These are phyloP conservation scores for Cochliopodium minus DNA, from an alignment of 208 protist genomes.

Conservation along the genomic window DNA sequence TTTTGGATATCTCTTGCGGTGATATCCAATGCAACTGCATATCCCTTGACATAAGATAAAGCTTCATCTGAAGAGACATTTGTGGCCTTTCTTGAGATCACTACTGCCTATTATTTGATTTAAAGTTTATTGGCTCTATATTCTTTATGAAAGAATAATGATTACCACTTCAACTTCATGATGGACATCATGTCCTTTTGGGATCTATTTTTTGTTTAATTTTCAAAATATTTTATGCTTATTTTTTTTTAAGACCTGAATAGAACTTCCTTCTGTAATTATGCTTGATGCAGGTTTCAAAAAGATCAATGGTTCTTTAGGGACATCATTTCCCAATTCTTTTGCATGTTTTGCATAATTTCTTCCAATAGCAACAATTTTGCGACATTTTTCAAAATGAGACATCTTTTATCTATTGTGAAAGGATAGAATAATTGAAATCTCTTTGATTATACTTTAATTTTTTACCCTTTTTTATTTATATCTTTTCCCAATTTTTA, in stretches of 20 bases:
- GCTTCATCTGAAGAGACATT: slow-evolving; percentile 35
- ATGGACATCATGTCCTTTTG: slow-evolving; percentile 46
- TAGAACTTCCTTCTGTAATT: too few relatives aligned
- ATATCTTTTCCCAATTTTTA: too few relatives aligned
- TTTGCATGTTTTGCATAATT: slow-evolving; percentile 51
- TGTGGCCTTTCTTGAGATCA: slow-evolving; percentile 3
- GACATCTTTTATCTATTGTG: too few relatives aligned
- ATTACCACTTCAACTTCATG: slow-evolving; percentile 59
- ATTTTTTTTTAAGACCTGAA: slow-evolving; percentile 8
- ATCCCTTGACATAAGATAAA: slow-evolving; percentile 43
- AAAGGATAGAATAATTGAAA: too few relatives aligned
- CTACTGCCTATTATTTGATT: slow-evolving; percentile 1
- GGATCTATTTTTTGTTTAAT: slow-evolving; percentile 33
- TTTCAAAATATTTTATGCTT: slow-evolving; percentile 15
- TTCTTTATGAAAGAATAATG: too few relatives aligned
- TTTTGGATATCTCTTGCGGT: slow-evolving; percentile 55
- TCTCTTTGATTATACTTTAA: too few relatives aligned
- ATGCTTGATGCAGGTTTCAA: slow-evolving; percentile 44
- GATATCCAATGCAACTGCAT: slow-evolving; percentile 58
- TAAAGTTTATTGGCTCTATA: too few relatives aligned
- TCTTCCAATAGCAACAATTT: too few relatives aligned
- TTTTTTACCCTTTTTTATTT: too few relatives aligned
- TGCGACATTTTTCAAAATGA: too few relatives aligned
- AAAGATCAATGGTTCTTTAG: slow-evolving; percentile 51
- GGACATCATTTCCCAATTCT: slow-evolving; percentile 39